A percentile compares a stretch with the other conserved stretches of the same genome.
phyloP scores from a whole-genome alignment of 768 basidiomycete species.

The Psilocybe cubensis region DNA sequence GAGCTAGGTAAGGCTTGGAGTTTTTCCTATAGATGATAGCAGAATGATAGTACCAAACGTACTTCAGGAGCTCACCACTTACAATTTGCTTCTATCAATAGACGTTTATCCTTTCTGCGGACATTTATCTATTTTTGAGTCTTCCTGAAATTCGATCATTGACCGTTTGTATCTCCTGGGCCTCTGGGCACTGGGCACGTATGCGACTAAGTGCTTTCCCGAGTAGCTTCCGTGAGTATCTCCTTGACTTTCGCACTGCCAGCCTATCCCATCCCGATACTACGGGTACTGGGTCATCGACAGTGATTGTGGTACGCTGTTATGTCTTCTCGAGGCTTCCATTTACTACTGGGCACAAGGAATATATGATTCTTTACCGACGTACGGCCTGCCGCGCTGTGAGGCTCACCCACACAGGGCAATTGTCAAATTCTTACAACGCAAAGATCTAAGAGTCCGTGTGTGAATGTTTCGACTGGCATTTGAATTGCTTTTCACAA shows the following conservation, averaged over 20 bases:
- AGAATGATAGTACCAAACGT: too few species aligned
- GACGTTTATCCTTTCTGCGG: too few species aligned
- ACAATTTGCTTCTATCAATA: neutral
- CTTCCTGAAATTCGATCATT: too few species aligned
- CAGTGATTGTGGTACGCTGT: neutral
- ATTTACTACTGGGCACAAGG: neutral
- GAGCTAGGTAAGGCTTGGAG: neutral
- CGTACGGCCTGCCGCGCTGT: neutral
- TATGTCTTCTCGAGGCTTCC: neutral
- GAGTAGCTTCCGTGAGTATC: slow-evolving; percentile 7
- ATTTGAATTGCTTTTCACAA: neutral
- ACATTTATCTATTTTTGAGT: too few species aligned
- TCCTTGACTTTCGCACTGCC: neutral
- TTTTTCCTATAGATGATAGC: neutral
- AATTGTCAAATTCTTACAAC: too few species aligned
- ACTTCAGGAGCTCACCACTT: neutral
- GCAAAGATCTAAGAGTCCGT: neutral
- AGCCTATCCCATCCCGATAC: slow-evolving; percentile 1
- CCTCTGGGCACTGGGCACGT: neutral
- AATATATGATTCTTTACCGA: neutral
- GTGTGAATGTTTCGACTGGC: neutral
- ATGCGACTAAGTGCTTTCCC: neutral
- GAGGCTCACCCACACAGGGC: neutral
- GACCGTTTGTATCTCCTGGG: neutral
- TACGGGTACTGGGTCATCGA: neutral